phyloP scores from a whole-genome alignment of 2,329 filamentous ascomycete species.

The Tolypocladium paradoxum region DNA sequence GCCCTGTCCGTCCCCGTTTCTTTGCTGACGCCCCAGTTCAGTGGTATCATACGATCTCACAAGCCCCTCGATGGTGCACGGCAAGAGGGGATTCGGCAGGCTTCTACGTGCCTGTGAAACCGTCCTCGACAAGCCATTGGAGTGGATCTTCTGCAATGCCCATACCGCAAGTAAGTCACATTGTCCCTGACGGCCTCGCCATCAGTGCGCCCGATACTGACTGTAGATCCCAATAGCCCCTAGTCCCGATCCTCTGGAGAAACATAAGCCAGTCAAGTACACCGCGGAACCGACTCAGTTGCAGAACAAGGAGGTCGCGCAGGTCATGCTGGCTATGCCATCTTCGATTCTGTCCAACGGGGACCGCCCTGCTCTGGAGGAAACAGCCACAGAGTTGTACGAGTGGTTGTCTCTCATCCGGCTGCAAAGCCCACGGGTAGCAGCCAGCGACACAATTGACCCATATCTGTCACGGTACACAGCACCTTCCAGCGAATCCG shows the following conservation, averaged over 20 bases:
- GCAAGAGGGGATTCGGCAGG: constrained; percentile 73
- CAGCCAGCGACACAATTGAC: constrained; percentile 48
- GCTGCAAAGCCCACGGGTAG: constrained; percentile 54
- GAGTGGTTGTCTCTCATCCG: constrained; percentile 66
- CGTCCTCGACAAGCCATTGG: constrained; percentile 54
- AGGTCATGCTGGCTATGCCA: constrained; percentile 15
- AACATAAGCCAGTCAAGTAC: constrained; percentile 32
- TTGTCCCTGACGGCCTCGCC: too few relatives aligned
- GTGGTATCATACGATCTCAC: constrained; percentile 70
- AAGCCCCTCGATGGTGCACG: constrained; percentile 64
- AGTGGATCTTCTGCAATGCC: constrained; percentile 71
- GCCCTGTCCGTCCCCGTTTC: background rate
- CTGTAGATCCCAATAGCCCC: constrained; percentile 22
- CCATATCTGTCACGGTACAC: constrained; percentile 59
- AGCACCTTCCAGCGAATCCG: constrained; percentile 31
- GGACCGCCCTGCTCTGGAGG: constrained; percentile 44
- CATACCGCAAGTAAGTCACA: constrained; percentile 17
- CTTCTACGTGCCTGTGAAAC: constrained; percentile 70
- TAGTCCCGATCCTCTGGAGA: constrained; percentile 36
- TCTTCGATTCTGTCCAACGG: constrained; percentile 18
- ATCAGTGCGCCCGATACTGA: background rate
- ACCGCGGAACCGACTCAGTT: constrained; percentile 17
- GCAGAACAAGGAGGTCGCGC: constrained; percentile 9
- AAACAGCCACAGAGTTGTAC: constrained; percentile 52
- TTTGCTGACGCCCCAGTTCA: constrained; percentile 20